Evolutionary conservation across 805 yeast species (phyloP).

Genomic region (Candida maltosa): DNA sequence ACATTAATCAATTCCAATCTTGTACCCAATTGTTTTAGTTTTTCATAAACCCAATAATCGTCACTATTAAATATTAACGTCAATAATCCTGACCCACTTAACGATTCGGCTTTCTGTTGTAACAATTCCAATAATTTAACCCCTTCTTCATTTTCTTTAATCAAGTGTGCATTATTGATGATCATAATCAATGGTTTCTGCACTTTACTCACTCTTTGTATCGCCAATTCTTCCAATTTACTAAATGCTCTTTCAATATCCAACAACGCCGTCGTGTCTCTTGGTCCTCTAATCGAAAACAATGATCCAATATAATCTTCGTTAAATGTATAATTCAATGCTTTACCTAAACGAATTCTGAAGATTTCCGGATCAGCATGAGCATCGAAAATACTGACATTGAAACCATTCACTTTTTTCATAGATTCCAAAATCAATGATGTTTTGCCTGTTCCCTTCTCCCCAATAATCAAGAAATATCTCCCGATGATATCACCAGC

Average conservation of each 20-base stretch:
- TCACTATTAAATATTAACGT: constrained; percentile 75
- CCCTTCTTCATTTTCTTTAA: constrained; percentile 75
- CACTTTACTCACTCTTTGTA: constrained; percentile 36
- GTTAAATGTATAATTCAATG: constrained; percentile 66
- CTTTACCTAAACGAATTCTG: constrained; percentile 71
- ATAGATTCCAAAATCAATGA: constrained; percentile 71
- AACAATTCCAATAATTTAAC: constrained; percentile 64
- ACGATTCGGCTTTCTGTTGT: constrained; percentile 79
- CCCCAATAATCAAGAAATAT: constrained; percentile 73
- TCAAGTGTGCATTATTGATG: constrained; percentile 72
- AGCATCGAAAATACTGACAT: constrained; percentile 73
- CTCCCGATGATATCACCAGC: constrained; percentile 64
- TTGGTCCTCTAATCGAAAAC: constrained; percentile 77
- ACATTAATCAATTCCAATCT: constrained; percentile 71
- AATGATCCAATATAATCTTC: constrained; percentile 84
- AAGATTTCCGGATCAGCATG: constrained; percentile 85
- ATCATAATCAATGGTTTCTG: constrained; percentile 63
- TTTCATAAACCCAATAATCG: constrained; percentile 84
- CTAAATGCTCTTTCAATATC: constrained; percentile 83
- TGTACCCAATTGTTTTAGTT: constrained; percentile 68
- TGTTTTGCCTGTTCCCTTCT: constrained; percentile 84
- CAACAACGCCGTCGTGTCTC: constrained; percentile 77
- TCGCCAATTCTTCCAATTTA: constrained; percentile 70
- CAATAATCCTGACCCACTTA: constrained; percentile 70
- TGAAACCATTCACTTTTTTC: constrained; percentile 56